Conservation (phyloP, 441 rosid genomes). For the Bruguiera hainesii region DNA sequence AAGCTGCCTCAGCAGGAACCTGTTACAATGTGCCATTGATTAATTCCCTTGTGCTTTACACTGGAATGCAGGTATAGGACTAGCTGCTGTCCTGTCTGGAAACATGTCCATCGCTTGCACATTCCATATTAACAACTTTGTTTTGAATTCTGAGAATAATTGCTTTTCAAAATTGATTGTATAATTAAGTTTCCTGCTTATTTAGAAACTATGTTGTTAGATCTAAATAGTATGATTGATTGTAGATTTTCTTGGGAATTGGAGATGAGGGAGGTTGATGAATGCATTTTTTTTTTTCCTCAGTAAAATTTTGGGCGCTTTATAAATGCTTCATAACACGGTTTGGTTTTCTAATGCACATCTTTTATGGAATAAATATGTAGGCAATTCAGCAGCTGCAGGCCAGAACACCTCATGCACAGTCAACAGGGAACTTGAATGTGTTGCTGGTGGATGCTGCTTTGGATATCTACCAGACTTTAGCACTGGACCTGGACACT, state of each 20-base stretch:
- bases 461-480: constrained; percentile 66
- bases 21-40: constrained; percentile 85
- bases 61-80: constrained; percentile 87
- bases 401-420: constrained; percentile 69
- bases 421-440: constrained; percentile 44
- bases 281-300: too few relatives aligned
- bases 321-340: too few relatives aligned
- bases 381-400: constrained; percentile 85
- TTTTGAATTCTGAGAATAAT: too few relatives aligned
- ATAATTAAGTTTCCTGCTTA: too few relatives aligned
- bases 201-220: too few relatives aligned
- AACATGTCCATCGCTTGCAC: too few relatives aligned
- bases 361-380: constrained; percentile 4
- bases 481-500: constrained; percentile 67
- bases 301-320: too few relatives aligned
- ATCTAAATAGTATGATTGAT: too few relatives aligned
- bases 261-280: too few relatives aligned
- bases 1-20: constrained; percentile 86
- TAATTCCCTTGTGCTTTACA: constrained; percentile 94
- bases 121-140: too few relatives aligned
- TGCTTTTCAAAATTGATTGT: too few relatives aligned
- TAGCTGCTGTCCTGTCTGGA: background rate
- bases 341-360: constrained; percentile 5
- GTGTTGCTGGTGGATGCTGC: constrained; percentile 65
- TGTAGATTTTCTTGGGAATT: too few relatives aligned